phyloP scores from a whole-genome alignment of 441 rosid species.

The Syzygium malaccense region DNA sequence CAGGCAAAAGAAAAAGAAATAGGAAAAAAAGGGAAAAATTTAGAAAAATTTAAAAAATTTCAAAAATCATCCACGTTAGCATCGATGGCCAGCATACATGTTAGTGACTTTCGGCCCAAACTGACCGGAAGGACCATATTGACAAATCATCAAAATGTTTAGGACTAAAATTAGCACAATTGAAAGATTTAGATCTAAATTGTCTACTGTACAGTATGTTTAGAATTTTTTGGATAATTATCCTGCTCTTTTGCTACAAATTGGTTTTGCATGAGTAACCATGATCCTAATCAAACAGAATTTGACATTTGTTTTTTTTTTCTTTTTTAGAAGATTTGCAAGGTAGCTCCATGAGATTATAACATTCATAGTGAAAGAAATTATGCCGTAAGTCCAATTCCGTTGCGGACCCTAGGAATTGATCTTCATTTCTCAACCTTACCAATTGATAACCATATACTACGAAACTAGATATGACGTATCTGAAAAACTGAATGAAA shows the following conservation, averaged over 20 bases:
- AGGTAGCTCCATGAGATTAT: background rate
- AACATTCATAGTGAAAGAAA: background rate
- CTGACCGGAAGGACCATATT: background rate
- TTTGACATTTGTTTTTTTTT: background rate
- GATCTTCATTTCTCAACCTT: background rate
- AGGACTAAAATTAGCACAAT: background rate
- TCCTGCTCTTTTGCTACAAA: background rate
- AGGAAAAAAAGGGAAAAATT: background rate
- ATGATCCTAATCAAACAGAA: background rate
- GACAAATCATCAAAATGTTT: background rate
- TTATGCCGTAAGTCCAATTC: background rate
- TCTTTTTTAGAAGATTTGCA: background rate
- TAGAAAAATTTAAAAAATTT: too few species aligned
- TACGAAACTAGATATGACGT: background rate
- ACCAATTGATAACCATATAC: background rate
- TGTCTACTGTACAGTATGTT: background rate
- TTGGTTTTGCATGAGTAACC: background rate
- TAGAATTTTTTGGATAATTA: background rate
- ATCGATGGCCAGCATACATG: rapidly evolving
- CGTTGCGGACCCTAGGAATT: background rate
- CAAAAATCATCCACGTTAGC: too few species aligned
- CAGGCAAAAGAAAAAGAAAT: background rate
- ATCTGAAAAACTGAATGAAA: background rate
- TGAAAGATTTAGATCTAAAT: background rate
- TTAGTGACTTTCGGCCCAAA: background rate